These are phyloP conservation scores for Acacia confusa DNA, from an alignment of 306 rosid species.

Conservation along the genomic window DNA sequence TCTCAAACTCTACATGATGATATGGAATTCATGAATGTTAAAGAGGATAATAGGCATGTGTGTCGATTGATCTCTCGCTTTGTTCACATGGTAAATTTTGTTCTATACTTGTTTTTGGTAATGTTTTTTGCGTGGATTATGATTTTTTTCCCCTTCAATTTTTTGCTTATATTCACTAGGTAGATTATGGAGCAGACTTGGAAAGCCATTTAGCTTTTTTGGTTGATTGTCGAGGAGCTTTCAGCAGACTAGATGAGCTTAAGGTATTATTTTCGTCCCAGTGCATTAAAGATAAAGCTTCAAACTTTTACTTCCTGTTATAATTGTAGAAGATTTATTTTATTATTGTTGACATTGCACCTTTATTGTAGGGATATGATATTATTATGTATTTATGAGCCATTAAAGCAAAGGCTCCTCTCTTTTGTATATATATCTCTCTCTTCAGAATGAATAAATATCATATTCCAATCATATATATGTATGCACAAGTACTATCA, in stretches of 20 bases:
- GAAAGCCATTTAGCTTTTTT: slow-evolving; percentile 80
- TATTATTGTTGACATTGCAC: background rate
- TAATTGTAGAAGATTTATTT: background rate
- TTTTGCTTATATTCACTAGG: slow-evolving; percentile 51
- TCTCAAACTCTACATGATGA: slow-evolving; percentile 70
- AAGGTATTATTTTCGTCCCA: slow-evolving; percentile 49
- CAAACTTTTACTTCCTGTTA: background rate
- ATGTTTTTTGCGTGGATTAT: slow-evolving; percentile 23
- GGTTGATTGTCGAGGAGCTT: slow-evolving; percentile 86
- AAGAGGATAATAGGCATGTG: slow-evolving; percentile 73
- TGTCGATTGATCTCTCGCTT: slow-evolving; percentile 74
- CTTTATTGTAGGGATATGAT: background rate
- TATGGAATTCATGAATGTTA: slow-evolving; percentile 57
- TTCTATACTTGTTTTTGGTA: slow-evolving; percentile 24
- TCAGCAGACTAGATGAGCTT: slow-evolving; percentile 68
- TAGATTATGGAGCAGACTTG: slow-evolving; percentile 71
- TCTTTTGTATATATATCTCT: background rate
- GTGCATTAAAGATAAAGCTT: background rate
- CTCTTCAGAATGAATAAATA: background rate
- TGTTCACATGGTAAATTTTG: slow-evolving; percentile 59
- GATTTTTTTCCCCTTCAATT: slow-evolving; percentile 22
- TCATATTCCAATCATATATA: background rate
- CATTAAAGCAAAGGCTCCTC: background rate
- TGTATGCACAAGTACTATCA: background rate
- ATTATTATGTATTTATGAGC: background rate